Evolutionary conservation across 1,139 yeast species (phyloP), one percentile per base, ranked within the genome.

Genomic region (Candida tetrigidarum): DNA sequence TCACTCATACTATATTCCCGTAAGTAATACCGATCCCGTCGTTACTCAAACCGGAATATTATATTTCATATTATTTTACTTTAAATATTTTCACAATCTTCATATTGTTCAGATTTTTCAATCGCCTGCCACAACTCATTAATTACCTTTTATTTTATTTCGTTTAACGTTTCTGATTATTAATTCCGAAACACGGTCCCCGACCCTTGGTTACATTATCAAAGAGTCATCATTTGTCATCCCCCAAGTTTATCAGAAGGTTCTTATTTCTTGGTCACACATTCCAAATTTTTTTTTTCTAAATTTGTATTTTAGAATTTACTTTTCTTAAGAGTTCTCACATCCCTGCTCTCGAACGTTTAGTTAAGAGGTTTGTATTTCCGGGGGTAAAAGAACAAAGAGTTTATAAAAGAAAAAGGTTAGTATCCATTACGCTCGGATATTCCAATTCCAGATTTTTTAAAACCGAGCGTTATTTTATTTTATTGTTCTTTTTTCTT

Each of bases 401-500:
- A n/a, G n/a, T n/a, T n/a, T 2, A 14, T n/a, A 29, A 15, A 9
- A 29, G 20, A 29, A 29, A 4, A 7, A 25, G n/a, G n/a, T n/a
- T n/a, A n/a, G n/a, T n/a, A n/a, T n/a, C n/a, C n/a, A n/a, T n/a
- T n/a, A n/a, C n/a, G n/a, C n/a, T n/a, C n/a, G n/a, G n/a, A n/a
- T n/a, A n/a, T n/a, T n/a, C n/a, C n/a, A n/a, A n/a, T n/a, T n/a
- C n/a, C n/a, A n/a, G 16, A 11, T 15, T 28, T 28, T 28, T 32
- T 32, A 32, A 19, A 20, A 19, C 36, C 36, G 36, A 32, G 36
- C 25, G 36, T 10, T 32, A 32, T 32, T 19, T 32, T 32, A 16
- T 18, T 32, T 11, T 19, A 8, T 15, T 28, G 32, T 6, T 19
- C n/a, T 11, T n/a, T 6, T 2, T 19, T 6, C 11, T 19, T 11